phyloP scores from a whole-genome alignment of 2,329 filamentous ascomycete species.

The Colletotrichum sublineola region DNA sequence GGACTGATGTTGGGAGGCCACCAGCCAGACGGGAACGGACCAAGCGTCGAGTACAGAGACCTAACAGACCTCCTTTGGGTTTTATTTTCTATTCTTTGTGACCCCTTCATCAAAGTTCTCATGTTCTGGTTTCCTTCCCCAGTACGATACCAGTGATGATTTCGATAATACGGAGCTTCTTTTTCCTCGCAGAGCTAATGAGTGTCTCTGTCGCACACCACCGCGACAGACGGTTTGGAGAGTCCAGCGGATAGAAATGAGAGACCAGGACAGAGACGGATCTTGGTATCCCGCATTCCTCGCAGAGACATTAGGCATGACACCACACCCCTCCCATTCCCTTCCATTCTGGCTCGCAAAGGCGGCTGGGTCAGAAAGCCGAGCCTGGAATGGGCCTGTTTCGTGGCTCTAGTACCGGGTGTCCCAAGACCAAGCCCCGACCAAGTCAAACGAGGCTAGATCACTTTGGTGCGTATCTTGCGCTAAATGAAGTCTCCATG shows the following conservation, averaged over 20 bases:
- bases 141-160: neutral
- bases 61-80: neutral
- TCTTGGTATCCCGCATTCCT: constrained; percentile 34
- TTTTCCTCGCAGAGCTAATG: constrained; percentile 8
- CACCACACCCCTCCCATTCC: neutral
- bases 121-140: neutral
- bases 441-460: constrained; percentile 22
- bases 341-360: neutral
- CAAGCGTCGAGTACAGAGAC: constrained; percentile 16
- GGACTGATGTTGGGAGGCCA: constrained; percentile 28
- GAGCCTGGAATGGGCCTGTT: constrained; percentile 35
- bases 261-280: constrained; percentile 31
- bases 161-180: neutral
- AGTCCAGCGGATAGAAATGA: constrained; percentile 31
- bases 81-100: neutral
- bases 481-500: constrained; percentile 32
- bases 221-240: constrained; percentile 31
- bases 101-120: neutral
- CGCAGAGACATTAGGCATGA: constrained; percentile 27
- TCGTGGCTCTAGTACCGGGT: constrained; percentile 37
- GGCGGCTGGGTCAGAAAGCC: neutral
- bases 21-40: neutral
- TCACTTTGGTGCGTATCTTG: constrained; percentile 34
- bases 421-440: constrained; percentile 10
- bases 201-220: constrained; percentile 33